These are phyloP conservation scores for Eremochloa ophiuroides DNA, from an alignment of 176 grass and related monocot species.

Conservation along the genomic window DNA sequence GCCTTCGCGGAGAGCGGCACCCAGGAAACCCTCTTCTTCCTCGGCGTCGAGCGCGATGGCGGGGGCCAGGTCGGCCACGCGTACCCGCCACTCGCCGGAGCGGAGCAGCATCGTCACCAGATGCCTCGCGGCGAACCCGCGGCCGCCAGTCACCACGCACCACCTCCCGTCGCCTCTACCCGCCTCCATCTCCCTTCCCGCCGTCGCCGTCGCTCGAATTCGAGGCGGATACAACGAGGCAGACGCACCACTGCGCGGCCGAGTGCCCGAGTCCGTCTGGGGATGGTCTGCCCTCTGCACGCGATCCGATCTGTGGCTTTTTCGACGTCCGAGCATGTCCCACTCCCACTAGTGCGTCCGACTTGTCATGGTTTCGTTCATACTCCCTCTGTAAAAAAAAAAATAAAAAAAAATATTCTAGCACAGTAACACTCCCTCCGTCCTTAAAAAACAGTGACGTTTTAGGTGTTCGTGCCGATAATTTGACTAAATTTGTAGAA, in stretches of 20 bases:
- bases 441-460: too few relatives aligned
- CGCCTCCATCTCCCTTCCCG: constrained; percentile 18
- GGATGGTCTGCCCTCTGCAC: background rate
- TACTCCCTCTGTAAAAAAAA: too few relatives aligned
- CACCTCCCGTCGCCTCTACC: constrained; percentile 28
- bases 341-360: background rate
- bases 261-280: background rate
- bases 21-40: constrained; percentile 75
- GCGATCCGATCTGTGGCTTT: constrained; percentile 30
- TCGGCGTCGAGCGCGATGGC: constrained; percentile 57
- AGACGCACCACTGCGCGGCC: background rate
- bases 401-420: too few relatives aligned
- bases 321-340: background rate
- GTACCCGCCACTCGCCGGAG: constrained; percentile 69
- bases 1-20: constrained; percentile 50
- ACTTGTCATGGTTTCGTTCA: background rate
- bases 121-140: constrained; percentile 85
- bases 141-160: constrained; percentile 86
- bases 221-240: background rate
- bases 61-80: constrained; percentile 69
- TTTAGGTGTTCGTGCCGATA: too few relatives aligned
- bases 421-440: too few relatives aligned
- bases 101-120: constrained; percentile 71
- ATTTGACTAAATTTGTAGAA: too few relatives aligned
- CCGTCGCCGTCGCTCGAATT: background rate